Percentiles rank a stretch among this genome's conserved stretches.
These are phyloP conservation scores for Fusarium albosuccineum DNA, from an alignment of 2,329 filamentous ascomycete species.

Conservation along the genomic window DNA sequence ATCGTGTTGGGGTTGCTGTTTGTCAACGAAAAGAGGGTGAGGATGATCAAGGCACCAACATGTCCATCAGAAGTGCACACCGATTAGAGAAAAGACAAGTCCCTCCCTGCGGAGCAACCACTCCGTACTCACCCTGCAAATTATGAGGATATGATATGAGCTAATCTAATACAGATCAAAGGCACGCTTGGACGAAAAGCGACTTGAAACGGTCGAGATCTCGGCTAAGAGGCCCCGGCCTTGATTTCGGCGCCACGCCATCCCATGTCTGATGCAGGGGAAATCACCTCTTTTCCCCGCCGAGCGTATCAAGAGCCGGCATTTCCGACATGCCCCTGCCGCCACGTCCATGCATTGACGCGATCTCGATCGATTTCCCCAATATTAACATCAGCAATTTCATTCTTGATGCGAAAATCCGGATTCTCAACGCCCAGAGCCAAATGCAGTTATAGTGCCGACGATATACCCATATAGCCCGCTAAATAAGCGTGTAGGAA, in stretches of 20 bases:
- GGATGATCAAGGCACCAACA: not conserved
- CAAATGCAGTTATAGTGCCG: slow-evolving; percentile 3
- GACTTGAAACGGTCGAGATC: slow-evolving; percentile 17
- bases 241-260: slow-evolving; percentile 19
- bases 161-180: not conserved
- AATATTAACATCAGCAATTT: slow-evolving; percentile 14
- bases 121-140: not conserved
- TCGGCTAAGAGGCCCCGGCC: slow-evolving; percentile 11
- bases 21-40: not conserved
- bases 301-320: not conserved
- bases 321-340: slow-evolving; percentile 12
- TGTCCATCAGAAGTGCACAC: not conserved
- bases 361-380: slow-evolving; percentile 24
- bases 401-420: slow-evolving; percentile 7
- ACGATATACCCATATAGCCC: slow-evolving; percentile 6
- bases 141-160: not conserved
- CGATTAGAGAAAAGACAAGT: slow-evolving; percentile 18
- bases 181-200: not conserved
- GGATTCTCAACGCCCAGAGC: slow-evolving; percentile 5
- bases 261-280: slow-evolving; percentile 24
- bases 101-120: not conserved
- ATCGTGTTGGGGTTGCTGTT: not conserved
- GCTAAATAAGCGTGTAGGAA: slow-evolving; percentile 15
- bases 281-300: not conserved
- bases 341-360: slow-evolving; percentile 20